These are phyloP conservation scores for Ascoidea rubescens DNA, from an alignment of 805 yeast genomes.

Conservation along the genomic window DNA sequence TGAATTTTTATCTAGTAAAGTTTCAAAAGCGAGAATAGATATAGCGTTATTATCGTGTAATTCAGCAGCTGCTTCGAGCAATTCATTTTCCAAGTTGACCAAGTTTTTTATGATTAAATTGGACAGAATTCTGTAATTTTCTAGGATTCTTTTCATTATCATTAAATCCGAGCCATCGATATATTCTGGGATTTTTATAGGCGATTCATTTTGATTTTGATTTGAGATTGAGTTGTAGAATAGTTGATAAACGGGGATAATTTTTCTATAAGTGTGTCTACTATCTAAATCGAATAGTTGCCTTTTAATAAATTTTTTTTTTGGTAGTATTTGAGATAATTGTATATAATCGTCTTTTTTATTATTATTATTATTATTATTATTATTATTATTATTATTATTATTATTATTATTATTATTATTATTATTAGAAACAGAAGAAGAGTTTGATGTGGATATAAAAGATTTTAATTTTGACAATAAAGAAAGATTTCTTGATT, in stretches of 20 bases:
- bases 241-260: slow-evolving; percentile 36
- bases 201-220: slow-evolving; percentile 5
- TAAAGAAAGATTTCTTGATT: too few species aligned
- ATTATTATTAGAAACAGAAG: too few species aligned
- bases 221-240: slow-evolving; percentile 34
- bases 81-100: slow-evolving; percentile 49
- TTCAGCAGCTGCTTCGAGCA: slow-evolving; percentile 78
- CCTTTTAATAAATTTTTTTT: slow-evolving; percentile 39
- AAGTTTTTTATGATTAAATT: slow-evolving; percentile 43
- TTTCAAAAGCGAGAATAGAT: slow-evolving; percentile 55
- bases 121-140: slow-evolving; percentile 44
- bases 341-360: neutral
- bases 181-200: slow-evolving; percentile 27
- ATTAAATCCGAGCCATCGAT: slow-evolving; percentile 46
- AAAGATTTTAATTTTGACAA: too few species aligned
- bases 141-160: slow-evolving; percentile 53
- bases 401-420: too few species aligned
- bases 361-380: too few species aligned
- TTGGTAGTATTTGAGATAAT: slow-evolving; percentile 36
- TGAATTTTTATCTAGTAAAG: slow-evolving; percentile 27
- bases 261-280: slow-evolving; percentile 35
- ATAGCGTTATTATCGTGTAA: slow-evolving; percentile 74
- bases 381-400: too few species aligned
- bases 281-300: slow-evolving; percentile 57
- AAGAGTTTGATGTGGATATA: too few species aligned